phyloP scores from a whole-genome alignment of 352 stramenopile species.

The Globisporangium abappressorium region DNA sequence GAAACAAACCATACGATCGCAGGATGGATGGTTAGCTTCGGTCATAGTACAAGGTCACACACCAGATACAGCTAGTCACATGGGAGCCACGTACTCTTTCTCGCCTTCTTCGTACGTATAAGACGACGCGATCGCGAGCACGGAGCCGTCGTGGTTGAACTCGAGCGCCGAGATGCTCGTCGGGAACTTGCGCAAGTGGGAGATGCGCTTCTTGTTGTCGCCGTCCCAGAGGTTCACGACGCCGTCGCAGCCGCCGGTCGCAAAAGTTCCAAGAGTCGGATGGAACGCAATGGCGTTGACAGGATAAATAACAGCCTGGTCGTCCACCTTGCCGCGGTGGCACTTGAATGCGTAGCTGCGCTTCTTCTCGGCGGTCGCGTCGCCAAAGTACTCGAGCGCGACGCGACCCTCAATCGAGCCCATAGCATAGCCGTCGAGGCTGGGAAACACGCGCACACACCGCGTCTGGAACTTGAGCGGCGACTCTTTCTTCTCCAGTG shows the following conservation, averaged over 20 bases:
- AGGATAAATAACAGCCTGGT: conserved; percentile 89
- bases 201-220: conserved; percentile 94
- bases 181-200: conserved; percentile 77
- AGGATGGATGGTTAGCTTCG: not conserved
- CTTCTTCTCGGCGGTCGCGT: conserved; percentile 41
- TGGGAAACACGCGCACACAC: conserved; percentile 76
- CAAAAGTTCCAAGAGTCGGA: conserved; percentile 92
- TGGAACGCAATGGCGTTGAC: conserved; percentile 97
- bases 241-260: conserved; percentile 94
- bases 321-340: conserved; percentile 89
- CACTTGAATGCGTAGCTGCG: conserved; percentile 98
- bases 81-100: conserved; percentile 75
- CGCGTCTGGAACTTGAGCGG: conserved; percentile 92
- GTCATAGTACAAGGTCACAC: not conserved
- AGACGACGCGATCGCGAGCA: conserved; percentile 93
- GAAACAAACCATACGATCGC: conserved; percentile 3
- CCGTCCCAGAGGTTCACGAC: conserved; percentile 93
- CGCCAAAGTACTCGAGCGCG: conserved; percentile 94
- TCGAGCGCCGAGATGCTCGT: conserved; percentile 91
- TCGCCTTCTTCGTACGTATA: conserved; percentile 98
- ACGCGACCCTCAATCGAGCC: conserved; percentile 96
- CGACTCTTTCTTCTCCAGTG: conserved; percentile 69
- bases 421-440: conserved; percentile 84
- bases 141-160: conserved; percentile 92
- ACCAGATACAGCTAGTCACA: not conserved